Evolutionary conservation across 1,284 basidiomycete genomes (phyloP).

Genomic region (Phlebopus sp.): DNA sequence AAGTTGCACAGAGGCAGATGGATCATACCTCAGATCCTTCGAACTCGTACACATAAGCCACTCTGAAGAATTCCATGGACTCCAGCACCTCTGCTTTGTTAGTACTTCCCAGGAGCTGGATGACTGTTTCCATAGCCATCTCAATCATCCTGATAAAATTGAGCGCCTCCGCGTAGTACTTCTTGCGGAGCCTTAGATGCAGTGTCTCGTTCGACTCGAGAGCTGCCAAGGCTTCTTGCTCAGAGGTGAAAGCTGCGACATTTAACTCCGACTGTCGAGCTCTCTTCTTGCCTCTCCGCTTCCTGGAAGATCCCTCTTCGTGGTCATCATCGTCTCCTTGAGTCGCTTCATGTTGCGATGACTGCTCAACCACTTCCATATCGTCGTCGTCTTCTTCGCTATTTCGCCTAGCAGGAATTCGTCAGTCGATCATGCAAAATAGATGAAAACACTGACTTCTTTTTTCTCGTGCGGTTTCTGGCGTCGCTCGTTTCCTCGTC

Average conservation of each 20-base stretch:
- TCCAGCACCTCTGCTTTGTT: slow-evolving; percentile 95
- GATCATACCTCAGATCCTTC: slow-evolving; percentile 65
- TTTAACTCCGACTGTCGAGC: slow-evolving; percentile 71
- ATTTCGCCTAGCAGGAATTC: slow-evolving; percentile 21
- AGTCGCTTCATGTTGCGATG: slow-evolving; percentile 36
- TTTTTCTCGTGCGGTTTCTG: slow-evolving; percentile 27
- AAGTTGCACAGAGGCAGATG: not conserved
- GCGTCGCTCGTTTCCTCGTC: slow-evolving; percentile 39
- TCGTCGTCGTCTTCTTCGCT: slow-evolving; percentile 41
- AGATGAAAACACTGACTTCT: slow-evolving; percentile 17
- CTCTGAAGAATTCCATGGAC: slow-evolving; percentile 92
- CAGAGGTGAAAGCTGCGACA: slow-evolving; percentile 58
- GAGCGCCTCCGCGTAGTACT: slow-evolving; percentile 87
- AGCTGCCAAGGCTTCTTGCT: slow-evolving; percentile 65
- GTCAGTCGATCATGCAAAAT: slow-evolving; percentile 5
- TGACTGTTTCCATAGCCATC: slow-evolving; percentile 70
- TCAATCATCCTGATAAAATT: slow-evolving; percentile 86
- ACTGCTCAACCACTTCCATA: slow-evolving; percentile 52
- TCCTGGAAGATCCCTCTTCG: slow-evolving; percentile 27
- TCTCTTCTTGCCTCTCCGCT: slow-evolving; percentile 46
- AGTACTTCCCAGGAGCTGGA: slow-evolving; percentile 83
- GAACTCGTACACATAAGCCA: slow-evolving; percentile 83
- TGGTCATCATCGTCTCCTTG: slow-evolving; percentile 37
- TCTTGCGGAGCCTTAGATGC: slow-evolving; percentile 77
- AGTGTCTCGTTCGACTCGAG: slow-evolving; percentile 66